These are phyloP conservation scores for Arxiozyma slooffiae DNA, from an alignment of 1,139 yeast genomes.

Conservation along the genomic window DNA sequence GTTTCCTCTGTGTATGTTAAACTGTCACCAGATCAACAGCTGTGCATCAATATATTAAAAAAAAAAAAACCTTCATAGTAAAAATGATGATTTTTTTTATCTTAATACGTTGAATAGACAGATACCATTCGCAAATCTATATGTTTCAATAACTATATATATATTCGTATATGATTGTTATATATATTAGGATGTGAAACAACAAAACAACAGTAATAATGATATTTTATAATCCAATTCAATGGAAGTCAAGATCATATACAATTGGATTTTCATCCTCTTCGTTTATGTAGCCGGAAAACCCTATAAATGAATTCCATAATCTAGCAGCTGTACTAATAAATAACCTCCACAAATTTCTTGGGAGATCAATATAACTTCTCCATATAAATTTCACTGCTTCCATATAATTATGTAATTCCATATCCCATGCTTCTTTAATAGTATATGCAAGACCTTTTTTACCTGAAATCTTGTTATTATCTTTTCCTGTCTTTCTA, in stretches of 20 bases:
- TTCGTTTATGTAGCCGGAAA: constrained; percentile 21
- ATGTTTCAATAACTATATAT: too few species aligned
- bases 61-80: too few species aligned
- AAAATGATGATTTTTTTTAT: too few species aligned
- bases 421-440: constrained; percentile 42
- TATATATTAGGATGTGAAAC: neutral
- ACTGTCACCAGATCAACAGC: neutral
- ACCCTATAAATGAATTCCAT: constrained; percentile 74
- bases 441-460: constrained; percentile 8
- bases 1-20: too few species aligned
- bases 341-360: constrained; percentile 42
- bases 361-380: constrained; percentile 67
- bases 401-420: constrained; percentile 45
- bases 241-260: constrained; percentile 19
- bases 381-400: constrained; percentile 57
- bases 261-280: constrained; percentile 26
- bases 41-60: neutral
- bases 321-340: constrained; percentile 42
- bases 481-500: neutral
- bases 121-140: neutral
- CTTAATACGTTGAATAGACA: too few species aligned
- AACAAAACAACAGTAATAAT: neutral
- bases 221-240: neutral
- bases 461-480: constrained; percentile 7
- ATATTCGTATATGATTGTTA: neutral